phyloP scores from a whole-genome alignment of 441 rosid genomes.

The Jatropha multifida region DNA sequence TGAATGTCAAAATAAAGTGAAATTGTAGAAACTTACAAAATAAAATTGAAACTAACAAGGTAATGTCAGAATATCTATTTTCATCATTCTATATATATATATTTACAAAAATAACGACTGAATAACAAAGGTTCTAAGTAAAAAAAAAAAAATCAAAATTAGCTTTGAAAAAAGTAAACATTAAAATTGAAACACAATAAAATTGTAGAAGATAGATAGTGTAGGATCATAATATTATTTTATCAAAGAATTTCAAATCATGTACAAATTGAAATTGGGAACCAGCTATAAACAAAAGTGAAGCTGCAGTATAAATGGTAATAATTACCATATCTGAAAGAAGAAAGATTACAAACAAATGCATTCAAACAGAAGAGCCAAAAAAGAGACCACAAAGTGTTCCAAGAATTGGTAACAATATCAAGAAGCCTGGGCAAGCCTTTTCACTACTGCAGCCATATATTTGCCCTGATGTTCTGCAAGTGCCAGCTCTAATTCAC shows the following conservation, averaged over 20 bases:
- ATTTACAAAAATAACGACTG: too few relatives aligned
- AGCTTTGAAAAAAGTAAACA: too few relatives aligned
- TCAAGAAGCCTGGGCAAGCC: conserved; percentile 64
- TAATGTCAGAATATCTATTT: too few relatives aligned
- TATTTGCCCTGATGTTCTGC: conserved; percentile 98
- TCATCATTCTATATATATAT: too few relatives aligned
- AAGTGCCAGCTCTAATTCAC: conserved; percentile 70
- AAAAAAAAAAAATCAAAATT: too few relatives aligned
- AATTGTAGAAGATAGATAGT: conserved; percentile 20
- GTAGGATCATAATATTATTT: conserved; percentile 23
- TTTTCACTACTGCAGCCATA: conserved; percentile 83
- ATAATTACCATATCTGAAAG: background rate
- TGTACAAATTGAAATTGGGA: conserved; percentile 31
- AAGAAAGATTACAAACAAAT: conserved; percentile 27
- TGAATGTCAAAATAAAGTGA: too few relatives aligned
- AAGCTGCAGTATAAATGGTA: background rate
- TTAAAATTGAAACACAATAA: background rate
- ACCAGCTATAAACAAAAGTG: background rate
- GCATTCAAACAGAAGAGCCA: conserved; percentile 22
- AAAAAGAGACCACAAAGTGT: conserved; percentile 3
- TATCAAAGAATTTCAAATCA: conserved; percentile 27
- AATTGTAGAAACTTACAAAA: too few relatives aligned
- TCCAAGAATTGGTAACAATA: background rate
- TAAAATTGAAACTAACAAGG: too few relatives aligned
- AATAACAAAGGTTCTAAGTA: too few relatives aligned